These are phyloP conservation scores for Triticum aestivum DNA, from an alignment of 176 grass and related monocot genomes.

Conservation along the genomic window DNA sequence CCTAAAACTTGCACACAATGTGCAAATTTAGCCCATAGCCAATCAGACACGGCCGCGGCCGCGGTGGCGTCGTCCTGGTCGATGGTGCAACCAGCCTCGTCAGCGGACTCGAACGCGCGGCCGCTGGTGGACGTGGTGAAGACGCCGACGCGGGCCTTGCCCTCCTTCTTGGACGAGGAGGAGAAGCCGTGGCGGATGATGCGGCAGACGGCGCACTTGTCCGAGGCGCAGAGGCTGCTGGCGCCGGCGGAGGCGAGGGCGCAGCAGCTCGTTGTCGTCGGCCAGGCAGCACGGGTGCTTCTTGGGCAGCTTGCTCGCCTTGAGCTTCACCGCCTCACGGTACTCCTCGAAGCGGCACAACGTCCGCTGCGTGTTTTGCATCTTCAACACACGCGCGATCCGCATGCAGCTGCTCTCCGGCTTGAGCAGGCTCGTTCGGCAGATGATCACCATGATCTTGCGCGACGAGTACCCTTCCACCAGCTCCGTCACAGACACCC, in stretches of 20 bases:
- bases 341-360: slow-evolving; percentile 86
- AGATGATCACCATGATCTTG: slow-evolving; percentile 98
- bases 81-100: no score
- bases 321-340: no score
- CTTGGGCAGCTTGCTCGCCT: slow-evolving; percentile 77
- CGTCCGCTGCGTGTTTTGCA: slow-evolving; percentile 94
- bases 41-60: background rate
- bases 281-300: slow-evolving; percentile 86
- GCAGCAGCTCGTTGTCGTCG: slow-evolving; percentile 79
- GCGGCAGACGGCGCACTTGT: slow-evolving; percentile 66
- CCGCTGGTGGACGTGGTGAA: slow-evolving; percentile 88
- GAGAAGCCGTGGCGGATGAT: slow-evolving; percentile 77
- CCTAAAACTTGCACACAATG: no score
- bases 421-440: slow-evolving; percentile 82
- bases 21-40: no score
- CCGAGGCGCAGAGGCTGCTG: slow-evolving; percentile 55
- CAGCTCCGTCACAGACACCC: slow-evolving; percentile 73
- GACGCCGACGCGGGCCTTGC: slow-evolving; percentile 45
- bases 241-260: slow-evolving; percentile 14
- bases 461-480: slow-evolving; percentile 86
- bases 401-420: slow-evolving; percentile 75
- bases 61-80: no score
- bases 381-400: slow-evolving; percentile 88
- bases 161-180: slow-evolving; percentile 14
- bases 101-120: slow-evolving; percentile 59